phyloP scores from a whole-genome alignment of 2,329 filamentous ascomycete genomes.

The Zymoseptoria ardabiliae region DNA sequence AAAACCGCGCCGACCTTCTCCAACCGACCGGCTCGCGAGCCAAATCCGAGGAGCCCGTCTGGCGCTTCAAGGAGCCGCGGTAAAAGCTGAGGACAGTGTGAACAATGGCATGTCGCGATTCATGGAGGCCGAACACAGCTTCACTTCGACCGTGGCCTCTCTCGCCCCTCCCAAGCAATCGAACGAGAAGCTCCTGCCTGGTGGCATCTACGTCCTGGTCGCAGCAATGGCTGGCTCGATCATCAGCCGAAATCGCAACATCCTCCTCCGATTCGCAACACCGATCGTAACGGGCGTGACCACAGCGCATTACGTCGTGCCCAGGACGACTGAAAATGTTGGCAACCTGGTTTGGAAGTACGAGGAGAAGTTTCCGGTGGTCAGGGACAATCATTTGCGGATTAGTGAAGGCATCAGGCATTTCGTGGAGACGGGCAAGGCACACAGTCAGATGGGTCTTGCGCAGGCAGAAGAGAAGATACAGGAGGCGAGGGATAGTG shows the following conservation, averaged over 20 bases:
- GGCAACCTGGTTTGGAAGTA: slow-evolving; percentile 83
- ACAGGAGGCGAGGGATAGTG: slow-evolving; percentile 61
- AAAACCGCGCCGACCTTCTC: slow-evolving; percentile 51
- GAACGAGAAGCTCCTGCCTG: slow-evolving; percentile 83
- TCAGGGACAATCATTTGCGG: slow-evolving; percentile 73
- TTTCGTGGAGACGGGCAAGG: slow-evolving; percentile 65
- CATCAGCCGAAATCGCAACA: slow-evolving; percentile 76
- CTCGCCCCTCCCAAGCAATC: slow-evolving; percentile 79
- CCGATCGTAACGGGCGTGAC: slow-evolving; percentile 75
- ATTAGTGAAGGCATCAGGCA: slow-evolving; percentile 62
- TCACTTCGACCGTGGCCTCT: slow-evolving; percentile 81
- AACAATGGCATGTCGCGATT: slow-evolving; percentile 74
- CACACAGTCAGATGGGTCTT: slow-evolving; percentile 63
- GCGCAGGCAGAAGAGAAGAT: slow-evolving; percentile 76
- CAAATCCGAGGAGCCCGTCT: slow-evolving; percentile 76
- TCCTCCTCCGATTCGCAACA: slow-evolving; percentile 68
- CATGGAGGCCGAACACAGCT: slow-evolving; percentile 78
- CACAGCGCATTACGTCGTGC: slow-evolving; percentile 77
- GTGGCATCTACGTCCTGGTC: slow-evolving; percentile 84
- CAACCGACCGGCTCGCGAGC: slow-evolving; percentile 79
- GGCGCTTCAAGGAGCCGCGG: slow-evolving; percentile 69
- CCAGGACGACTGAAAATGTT: slow-evolving; percentile 84
- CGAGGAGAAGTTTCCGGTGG: slow-evolving; percentile 76
- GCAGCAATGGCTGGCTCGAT: slow-evolving; percentile 93
- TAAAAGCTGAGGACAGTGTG: slow-evolving; percentile 69